phyloP scores from a whole-genome alignment of 148 eudicot genomes.

The Chenopodium berlandieri region DNA sequence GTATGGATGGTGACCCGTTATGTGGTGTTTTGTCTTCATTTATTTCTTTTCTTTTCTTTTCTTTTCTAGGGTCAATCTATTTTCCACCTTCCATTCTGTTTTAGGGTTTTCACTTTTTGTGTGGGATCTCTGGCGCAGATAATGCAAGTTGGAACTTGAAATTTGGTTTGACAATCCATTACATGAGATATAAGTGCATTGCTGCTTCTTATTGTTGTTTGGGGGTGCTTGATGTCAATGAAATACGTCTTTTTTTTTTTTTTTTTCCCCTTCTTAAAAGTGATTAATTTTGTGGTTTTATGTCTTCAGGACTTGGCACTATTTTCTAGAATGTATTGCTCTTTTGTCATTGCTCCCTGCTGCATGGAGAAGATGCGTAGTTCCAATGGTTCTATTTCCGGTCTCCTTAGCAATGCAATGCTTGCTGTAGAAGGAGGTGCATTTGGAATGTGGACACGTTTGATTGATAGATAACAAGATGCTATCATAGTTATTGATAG shows the following conservation, averaged over 20 bases:
- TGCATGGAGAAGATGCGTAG: conserved; percentile 16
- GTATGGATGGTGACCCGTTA: not conserved
- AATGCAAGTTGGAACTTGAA: not conserved
- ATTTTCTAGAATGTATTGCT: conserved; percentile 28
- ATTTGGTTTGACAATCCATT: not conserved
- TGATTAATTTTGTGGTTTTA: conserved; percentile 9
- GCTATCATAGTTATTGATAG: not conserved
- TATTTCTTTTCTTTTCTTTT: not conserved
- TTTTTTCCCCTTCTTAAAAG: too few relatives aligned
- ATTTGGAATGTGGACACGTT: conserved; percentile 35
- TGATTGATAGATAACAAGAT: conserved; percentile 35
- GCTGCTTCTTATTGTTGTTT: not conserved
- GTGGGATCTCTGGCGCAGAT: not conserved
- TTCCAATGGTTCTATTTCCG: conserved; percentile 14
- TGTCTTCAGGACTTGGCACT: conserved; percentile 23
- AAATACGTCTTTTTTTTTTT: not conserved
- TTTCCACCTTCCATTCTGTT: not conserved
- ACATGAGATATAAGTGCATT: not conserved
- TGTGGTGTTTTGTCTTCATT: not conserved
- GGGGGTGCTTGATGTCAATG: not conserved
- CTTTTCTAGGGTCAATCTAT: not conserved
- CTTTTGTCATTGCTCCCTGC: conserved; percentile 17
- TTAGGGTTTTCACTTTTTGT: not conserved
- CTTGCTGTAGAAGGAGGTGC: conserved; percentile 31
- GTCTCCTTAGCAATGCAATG: conserved; percentile 15